Conservation (phyloP, 352 stramenopile genomes). For the Globisporangium lucens region DNA sequence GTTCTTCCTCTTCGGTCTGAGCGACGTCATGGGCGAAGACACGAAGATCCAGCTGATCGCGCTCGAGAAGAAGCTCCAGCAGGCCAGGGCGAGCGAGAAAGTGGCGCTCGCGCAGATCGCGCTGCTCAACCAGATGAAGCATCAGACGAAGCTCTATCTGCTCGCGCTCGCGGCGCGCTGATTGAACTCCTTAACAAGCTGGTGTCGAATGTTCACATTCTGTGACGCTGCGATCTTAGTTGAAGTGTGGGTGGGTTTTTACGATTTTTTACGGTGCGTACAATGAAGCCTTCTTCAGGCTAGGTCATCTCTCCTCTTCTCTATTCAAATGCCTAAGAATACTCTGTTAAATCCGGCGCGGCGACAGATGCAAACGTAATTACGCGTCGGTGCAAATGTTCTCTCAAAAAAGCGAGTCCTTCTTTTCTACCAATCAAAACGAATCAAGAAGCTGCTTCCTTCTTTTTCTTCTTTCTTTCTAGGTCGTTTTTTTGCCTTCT, state of each 20-base stretch:
- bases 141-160: conserved; percentile 78
- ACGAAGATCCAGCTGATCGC: conserved; percentile 51
- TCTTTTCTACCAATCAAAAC: neutral
- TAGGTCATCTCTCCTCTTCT: neutral
- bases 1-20: conserved; percentile 65
- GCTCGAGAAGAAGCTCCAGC: conserved; percentile 46
- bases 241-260: conserved; percentile 1
- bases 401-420: neutral
- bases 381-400: neutral
- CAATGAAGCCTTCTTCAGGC: neutral
- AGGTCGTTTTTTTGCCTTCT: neutral
- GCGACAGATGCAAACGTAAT: neutral
- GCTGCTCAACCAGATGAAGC: conserved; percentile 73
- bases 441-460: neutral
- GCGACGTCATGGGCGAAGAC: conserved; percentile 44
- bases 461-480: conserved; percentile 9
- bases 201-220: no score
- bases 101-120: conserved; percentile 34
- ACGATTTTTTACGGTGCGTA: neutral
- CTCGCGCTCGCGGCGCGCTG: conserved; percentile 33
- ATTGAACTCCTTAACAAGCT: neutral
- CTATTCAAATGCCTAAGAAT: neutral
- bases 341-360: neutral
- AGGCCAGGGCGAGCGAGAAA: conserved; percentile 34
- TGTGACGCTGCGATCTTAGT: neutral